phyloP scores from a whole-genome alignment of 164 flowering plant genomes.

The Tinospora cordifolia region DNA sequence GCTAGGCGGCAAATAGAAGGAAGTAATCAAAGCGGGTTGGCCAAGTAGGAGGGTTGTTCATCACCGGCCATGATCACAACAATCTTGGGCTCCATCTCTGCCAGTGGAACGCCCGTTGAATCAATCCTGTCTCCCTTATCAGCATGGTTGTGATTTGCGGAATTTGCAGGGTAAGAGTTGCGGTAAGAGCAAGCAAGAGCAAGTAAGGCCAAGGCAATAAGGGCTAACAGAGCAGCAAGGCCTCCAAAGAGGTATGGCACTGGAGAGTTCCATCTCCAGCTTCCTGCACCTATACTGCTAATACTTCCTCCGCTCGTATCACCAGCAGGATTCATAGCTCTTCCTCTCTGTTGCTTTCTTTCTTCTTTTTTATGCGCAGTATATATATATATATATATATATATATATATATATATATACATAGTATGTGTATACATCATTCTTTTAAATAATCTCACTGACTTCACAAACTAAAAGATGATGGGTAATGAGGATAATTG shows the following conservation, averaged over 20 bases:
- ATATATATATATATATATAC: too few species aligned
- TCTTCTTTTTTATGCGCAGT: too few species aligned
- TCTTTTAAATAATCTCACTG: too few species aligned
- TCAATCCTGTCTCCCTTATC: neutral
- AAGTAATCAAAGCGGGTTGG: constrained; percentile 23
- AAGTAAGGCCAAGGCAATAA: constrained; percentile 38
- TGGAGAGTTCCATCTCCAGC: constrained; percentile 35
- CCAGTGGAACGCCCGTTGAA: neutral
- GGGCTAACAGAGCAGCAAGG: constrained; percentile 19
- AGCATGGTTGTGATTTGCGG: neutral
- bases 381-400: too few species aligned
- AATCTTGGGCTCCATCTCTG: constrained; percentile 29
- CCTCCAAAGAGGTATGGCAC: constrained; percentile 35
- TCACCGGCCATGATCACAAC: constrained; percentile 57
- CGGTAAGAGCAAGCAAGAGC: constrained; percentile 34
- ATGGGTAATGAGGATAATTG: too few species aligned
- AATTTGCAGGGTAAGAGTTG: constrained; percentile 11
- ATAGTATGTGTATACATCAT: too few species aligned
- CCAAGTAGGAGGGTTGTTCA: constrained; percentile 33
- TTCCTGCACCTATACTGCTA: too few species aligned
- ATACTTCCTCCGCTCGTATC: too few species aligned
- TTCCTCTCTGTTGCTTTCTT: too few species aligned
- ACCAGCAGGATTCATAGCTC: too few species aligned
- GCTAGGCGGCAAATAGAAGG: neutral
- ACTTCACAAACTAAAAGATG: too few species aligned